Evolutionary conservation across 2,329 filamentous ascomycete species (phyloP).

Genomic region (Pseudogymnoascus sp.): DNA sequence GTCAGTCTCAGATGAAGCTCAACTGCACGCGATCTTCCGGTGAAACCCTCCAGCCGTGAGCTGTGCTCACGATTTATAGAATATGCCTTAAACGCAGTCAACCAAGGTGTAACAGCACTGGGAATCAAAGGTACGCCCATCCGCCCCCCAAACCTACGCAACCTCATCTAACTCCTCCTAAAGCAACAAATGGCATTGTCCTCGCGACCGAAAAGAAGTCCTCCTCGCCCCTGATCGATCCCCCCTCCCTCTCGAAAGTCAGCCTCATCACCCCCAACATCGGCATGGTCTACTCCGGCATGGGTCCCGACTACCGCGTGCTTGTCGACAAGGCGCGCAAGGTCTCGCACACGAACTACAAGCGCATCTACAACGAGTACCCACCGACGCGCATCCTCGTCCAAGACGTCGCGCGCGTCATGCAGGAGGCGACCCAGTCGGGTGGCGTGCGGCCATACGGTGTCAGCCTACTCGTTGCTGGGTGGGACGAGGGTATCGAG

Average conservation of each 20-base stretch:
- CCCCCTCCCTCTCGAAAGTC: conserved; percentile 92
- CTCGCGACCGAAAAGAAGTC: conserved; percentile 99
- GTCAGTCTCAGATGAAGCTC: conserved; percentile 37
- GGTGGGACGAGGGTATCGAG: conserved; percentile 95
- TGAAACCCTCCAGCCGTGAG: conserved; percentile 17
- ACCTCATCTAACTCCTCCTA: not conserved
- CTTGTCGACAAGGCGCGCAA: conserved; percentile 97
- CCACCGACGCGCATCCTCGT: conserved; percentile 99
- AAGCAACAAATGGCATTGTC: conserved; percentile 97
- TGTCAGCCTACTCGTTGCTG: conserved; percentile 89
- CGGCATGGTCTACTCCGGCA: conserved; percentile 98
- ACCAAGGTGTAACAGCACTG: conserved; percentile 96
- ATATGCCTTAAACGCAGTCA: conserved; percentile 98
- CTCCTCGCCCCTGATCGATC: conserved; percentile 92
- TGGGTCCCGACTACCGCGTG: conserved; percentile 97
- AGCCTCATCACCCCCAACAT: conserved; percentile 98
- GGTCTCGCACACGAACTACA: conserved; percentile 96
- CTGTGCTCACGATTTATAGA: conserved; percentile 49
- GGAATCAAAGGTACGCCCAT: conserved; percentile 81
- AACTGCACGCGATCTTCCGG: conserved; percentile 13
- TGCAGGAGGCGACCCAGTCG: conserved; percentile 98
- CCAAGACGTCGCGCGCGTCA: conserved; percentile 93
- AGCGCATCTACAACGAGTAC: conserved; percentile 99
- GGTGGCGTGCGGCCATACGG: conserved; percentile 96
- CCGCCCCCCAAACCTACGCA: conserved; percentile 7